Percentiles rank a stretch among this genome's conserved stretches.
Conservation (phyloP, 768 basidiomycete species). For the Infundibulicybe gibba region DNA sequence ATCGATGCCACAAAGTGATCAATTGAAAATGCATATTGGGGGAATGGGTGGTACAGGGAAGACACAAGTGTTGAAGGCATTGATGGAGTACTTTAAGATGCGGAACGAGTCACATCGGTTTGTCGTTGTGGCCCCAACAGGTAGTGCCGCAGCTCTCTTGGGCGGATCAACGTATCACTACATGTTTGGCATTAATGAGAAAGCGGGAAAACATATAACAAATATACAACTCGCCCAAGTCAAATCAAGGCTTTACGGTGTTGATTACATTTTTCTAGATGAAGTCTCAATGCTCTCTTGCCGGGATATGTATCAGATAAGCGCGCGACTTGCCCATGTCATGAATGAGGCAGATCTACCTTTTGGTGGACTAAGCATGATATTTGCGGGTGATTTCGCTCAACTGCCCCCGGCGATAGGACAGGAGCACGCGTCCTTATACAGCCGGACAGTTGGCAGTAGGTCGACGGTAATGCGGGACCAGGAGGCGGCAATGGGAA, state of each 20-base stretch:
- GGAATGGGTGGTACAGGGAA: constrained; percentile 31
- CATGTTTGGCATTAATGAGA: constrained; percentile 19
- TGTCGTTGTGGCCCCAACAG: constrained; percentile 26
- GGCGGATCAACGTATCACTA: constrained; percentile 34
- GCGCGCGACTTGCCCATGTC: no score
- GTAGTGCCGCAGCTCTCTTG: constrained; percentile 23
- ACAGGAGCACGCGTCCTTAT: no score
- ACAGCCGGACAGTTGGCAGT: no score
- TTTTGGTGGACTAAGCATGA: no score
- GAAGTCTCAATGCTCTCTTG: no score
- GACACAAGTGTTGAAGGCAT: constrained; percentile 19
- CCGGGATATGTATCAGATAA: constrained; percentile 35
- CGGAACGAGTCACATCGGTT: constrained; percentile 16
- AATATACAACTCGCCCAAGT: constrained; percentile 9
- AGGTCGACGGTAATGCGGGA: no score
- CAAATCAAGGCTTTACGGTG: constrained; percentile 15
- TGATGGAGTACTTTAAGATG: constrained; percentile 14
- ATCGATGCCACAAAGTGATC: not conserved
- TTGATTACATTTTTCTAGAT: no score
- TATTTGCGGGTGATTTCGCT: no score
- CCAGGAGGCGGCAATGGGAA: no score
- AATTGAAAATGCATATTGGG: constrained; percentile 26
- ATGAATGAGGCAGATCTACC: constrained; percentile 40
- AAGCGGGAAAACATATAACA: not conserved
- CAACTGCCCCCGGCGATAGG: no score